Percentiles rank a stretch among this genome's conserved stretches.
Conservation (phyloP, 305 asterid genomes). For the Fraxinus floribunda region DNA sequence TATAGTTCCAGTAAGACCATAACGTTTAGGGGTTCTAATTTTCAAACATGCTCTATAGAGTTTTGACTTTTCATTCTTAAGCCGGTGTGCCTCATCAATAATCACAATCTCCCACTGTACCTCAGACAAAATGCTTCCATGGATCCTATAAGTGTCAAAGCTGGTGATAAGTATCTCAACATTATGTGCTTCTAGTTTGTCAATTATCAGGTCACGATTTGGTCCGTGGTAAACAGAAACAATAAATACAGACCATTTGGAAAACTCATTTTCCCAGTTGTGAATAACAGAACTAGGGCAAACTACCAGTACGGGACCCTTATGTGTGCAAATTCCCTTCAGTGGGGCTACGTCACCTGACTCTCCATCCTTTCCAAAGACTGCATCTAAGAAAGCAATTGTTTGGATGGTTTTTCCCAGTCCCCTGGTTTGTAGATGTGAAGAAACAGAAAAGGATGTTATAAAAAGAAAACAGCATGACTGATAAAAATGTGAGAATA, state of each 20-base stretch:
- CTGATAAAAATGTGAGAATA: neutral
- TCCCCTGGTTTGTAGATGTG: constrained; percentile 59
- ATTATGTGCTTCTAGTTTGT: constrained; percentile 57
- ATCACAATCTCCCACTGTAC: constrained; percentile 81
- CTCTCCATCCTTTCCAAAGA: constrained; percentile 65
- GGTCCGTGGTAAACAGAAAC: constrained; percentile 85
- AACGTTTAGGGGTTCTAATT: constrained; percentile 72
- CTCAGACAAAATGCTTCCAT: constrained; percentile 59
- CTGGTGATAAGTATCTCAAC: constrained; percentile 84
- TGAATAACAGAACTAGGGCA: constrained; percentile 92
- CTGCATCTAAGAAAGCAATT: constrained; percentile 92
- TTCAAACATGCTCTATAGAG: constrained; percentile 67
- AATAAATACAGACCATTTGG: constrained; percentile 81
- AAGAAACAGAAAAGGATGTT: constrained; percentile 16
- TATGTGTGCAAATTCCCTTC: constrained; percentile 29
- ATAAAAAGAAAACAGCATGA: neutral
- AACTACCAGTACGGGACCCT: constrained; percentile 70
- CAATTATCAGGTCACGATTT: constrained; percentile 71
- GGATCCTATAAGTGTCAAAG: constrained; percentile 89
- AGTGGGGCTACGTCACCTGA: constrained; percentile 28
- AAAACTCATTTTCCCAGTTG: constrained; percentile 91
- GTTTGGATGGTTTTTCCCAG: constrained; percentile 96
- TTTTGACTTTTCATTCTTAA: constrained; percentile 90
- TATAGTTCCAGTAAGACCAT: constrained; percentile 93
- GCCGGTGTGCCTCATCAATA: constrained; percentile 89